Conservation (phyloP, 1,139 yeast genomes). For the Kazachstania sp. region DNA sequence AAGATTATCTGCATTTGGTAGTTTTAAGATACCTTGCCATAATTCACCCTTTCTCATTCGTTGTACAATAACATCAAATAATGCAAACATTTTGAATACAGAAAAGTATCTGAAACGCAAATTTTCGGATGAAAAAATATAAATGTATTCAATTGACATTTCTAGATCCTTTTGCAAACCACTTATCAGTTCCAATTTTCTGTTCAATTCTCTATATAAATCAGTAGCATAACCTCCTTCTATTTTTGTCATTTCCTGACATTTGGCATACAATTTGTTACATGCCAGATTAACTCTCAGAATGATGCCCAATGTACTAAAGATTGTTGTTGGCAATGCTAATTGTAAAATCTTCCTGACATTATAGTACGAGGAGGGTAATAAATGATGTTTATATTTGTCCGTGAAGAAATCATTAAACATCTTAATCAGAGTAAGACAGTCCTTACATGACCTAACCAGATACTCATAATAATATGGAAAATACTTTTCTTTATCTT, state of each 20-base stretch:
- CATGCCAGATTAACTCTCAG: constrained; percentile 23
- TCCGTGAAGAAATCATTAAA: constrained; percentile 21
- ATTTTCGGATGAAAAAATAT: constrained; percentile 20
- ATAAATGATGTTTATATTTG: constrained; percentile 13
- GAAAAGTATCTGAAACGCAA: constrained; percentile 28
- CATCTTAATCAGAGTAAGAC: constrained; percentile 14
- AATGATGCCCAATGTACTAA: constrained; percentile 21
- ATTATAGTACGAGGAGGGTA: constrained; percentile 18
- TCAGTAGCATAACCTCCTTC: not conserved
- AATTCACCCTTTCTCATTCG: constrained; percentile 25
- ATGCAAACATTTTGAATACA: constrained; percentile 26
- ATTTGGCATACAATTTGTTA: constrained; percentile 12
- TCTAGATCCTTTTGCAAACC: constrained; percentile 23
- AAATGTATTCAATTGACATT: constrained; percentile 18
- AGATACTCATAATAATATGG: constrained; percentile 23
- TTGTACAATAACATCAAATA: constrained; percentile 27
- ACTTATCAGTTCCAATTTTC: constrained; percentile 20
- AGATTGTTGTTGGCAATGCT: constrained; percentile 22
- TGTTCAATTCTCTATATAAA: constrained; percentile 8
- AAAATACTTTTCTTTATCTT: constrained; percentile 11
- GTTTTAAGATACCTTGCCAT: constrained; percentile 18
- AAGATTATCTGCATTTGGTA: constrained; percentile 13
- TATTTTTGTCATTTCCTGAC: constrained; percentile 8
- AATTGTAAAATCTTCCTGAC: constrained; percentile 25
- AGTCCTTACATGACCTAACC: constrained; percentile 15